Evolutionary conservation across 257 asterid genomes (phyloP), one percentile per base, ranked within the genome.

Genomic region (Rehmannia glutinosa): DNA sequence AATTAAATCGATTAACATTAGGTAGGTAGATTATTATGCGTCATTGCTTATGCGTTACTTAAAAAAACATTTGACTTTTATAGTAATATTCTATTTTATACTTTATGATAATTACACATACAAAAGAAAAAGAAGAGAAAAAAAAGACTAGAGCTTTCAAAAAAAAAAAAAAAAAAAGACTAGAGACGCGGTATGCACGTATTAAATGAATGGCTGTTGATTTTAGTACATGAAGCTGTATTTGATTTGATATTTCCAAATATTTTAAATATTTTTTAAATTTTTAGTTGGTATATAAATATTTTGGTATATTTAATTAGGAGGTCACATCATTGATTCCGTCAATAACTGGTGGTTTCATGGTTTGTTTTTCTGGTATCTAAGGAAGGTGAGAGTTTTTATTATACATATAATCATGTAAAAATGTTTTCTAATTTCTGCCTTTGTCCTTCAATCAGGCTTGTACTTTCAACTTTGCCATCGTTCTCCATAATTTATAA

Each of bases 301-400:
- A 8, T 16, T 23, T 71, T 13, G 2, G 17, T 28, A 13, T 35
- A 38, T 66, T 33, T 52, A 21, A 49, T 72, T 72, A 47, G 69
- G 41, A 20, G 53, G 65, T 62, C 69, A 72, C 65, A 24, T 55
- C 66, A 38, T 66, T 72, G 73, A 62, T 62, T 47, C 47, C 69
- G 62, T 62, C 64, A 66, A 33, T 47, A 16, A 17, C n/a, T 30
- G 35, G 32, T 49, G 23, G 42, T 42, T 70, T 30, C 27, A 24
- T 49, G 23, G 42, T 42, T 70, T 1, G 2, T 4, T 25, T 66
- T 3, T 59, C 4, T 50, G 13, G 42, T 13, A 57, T 36, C 2
- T 49, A 25, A 42, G n/a, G 16, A 13, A 23, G 15, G 38, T 27
- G 2, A 50, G 64, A 51, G 20, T 60, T 51, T 62, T 61, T 70